A percentile compares a stretch with the other conserved stretches of the same genome.
phyloP scores from a whole-genome alignment of 495 filamentous ascomycete species.

The Thozetella sp. region DNA sequence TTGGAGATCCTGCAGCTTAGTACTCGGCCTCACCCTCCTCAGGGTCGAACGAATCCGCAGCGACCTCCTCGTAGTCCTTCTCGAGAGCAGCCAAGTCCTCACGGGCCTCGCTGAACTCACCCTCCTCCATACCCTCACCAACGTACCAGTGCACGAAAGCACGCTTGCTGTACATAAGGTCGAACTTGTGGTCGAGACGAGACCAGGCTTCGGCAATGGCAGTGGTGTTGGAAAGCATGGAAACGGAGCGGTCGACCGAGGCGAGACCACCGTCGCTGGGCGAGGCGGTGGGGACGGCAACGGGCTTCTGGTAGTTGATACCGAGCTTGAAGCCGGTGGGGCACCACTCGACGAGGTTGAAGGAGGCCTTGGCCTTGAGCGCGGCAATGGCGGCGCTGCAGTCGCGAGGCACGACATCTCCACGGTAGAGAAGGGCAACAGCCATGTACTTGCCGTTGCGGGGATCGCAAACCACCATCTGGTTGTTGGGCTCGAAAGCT shows the following conservation, averaged over 20 bases:
- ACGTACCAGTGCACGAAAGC: slow-evolving; percentile 97
- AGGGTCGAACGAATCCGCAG: slow-evolving; percentile 64
- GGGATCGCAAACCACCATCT: slow-evolving; percentile 94
- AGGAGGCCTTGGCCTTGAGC: slow-evolving; percentile 83
- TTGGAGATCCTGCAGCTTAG: slow-evolving; percentile 38
- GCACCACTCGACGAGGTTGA: slow-evolving; percentile 95
- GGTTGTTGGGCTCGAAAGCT: slow-evolving; percentile 93
- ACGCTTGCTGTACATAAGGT: slow-evolving; percentile 96
- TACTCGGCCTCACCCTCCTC: slow-evolving; percentile 74
- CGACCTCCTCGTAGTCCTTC: slow-evolving; percentile 94
- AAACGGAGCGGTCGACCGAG: slow-evolving; percentile 82
- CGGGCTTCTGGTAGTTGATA: slow-evolving; percentile 90
- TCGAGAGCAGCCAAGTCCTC: slow-evolving; percentile 88
- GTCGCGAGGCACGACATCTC: slow-evolving; percentile 86
- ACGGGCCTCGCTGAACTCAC: slow-evolving; percentile 88
- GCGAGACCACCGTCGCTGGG: slow-evolving; percentile 68
- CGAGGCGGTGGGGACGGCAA: slow-evolving; percentile 68
- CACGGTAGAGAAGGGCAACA: slow-evolving; percentile 85
- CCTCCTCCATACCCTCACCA: slow-evolving; percentile 95
- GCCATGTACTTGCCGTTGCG: slow-evolving; percentile 96
- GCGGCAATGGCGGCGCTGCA: slow-evolving; percentile 77
- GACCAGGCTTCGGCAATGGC: slow-evolving; percentile 91
- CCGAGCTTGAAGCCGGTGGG: slow-evolving; percentile 96
- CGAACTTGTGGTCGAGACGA: slow-evolving; percentile 89
- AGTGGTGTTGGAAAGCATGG: slow-evolving; percentile 92